Evolutionary conservation across 2,329 filamentous ascomycete genomes (phyloP).

Genomic region (Cryphonectria nitschkei): DNA sequence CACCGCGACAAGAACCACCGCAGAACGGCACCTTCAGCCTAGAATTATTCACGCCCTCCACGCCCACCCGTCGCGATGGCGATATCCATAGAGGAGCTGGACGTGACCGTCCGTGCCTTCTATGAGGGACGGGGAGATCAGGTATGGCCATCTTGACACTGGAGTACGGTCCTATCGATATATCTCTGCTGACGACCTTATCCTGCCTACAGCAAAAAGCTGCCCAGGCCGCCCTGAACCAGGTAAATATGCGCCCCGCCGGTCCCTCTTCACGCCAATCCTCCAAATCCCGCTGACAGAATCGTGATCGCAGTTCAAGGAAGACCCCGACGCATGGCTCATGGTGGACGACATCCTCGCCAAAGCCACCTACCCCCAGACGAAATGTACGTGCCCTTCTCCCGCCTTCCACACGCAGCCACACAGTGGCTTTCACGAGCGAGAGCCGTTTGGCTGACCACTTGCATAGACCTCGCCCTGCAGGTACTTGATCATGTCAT

Average conservation of each 20-base stretch:
- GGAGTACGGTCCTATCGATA: constrained; percentile 23
- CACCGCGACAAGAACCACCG: constrained; percentile 16
- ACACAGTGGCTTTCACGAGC: not conserved
- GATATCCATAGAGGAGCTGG: constrained; percentile 87
- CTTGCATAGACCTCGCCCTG: constrained; percentile 75
- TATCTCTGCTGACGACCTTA: constrained; percentile 43
- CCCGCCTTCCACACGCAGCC: constrained; percentile 19
- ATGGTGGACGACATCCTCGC: constrained; percentile 96
- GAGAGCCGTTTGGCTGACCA: constrained; percentile 16
- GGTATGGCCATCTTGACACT: constrained; percentile 57
- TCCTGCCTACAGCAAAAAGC: constrained; percentile 78
- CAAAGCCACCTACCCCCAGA: constrained; percentile 90
- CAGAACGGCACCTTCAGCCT: constrained; percentile 10
- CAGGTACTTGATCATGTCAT: constrained; percentile 99
- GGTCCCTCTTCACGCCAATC: constrained; percentile 18
- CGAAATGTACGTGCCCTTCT: constrained; percentile 75
- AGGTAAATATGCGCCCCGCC: constrained; percentile 60
- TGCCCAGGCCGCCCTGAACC: constrained; percentile 89
- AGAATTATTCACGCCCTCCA: constrained; percentile 23
- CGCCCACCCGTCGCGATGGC: constrained; percentile 52
- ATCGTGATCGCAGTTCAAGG: constrained; percentile 77
- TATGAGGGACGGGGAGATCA: constrained; percentile 95
- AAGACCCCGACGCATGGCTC: constrained; percentile 97
- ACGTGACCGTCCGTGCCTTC: constrained; percentile 93
- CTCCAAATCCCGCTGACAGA: constrained; percentile 34